These are phyloP conservation scores for Microbotryum silenes-acaulis DNA, from an alignment of 1,284 basidiomycete genomes.

Conservation along the genomic window DNA sequence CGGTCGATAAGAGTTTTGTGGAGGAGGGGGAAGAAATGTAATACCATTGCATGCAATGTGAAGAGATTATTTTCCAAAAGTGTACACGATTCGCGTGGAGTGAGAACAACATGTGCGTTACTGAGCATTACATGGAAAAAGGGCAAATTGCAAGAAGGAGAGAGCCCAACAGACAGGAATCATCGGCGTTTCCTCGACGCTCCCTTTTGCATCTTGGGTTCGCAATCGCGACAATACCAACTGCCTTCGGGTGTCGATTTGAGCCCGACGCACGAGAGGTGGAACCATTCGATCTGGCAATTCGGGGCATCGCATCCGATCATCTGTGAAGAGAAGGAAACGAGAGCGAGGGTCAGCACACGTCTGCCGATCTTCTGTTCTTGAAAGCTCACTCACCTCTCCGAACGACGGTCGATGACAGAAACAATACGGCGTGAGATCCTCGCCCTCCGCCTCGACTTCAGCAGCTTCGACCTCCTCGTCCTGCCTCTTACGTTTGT, in stretches of 20 bases:
- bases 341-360: neutral
- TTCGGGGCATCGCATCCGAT: constrained; percentile 36
- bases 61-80: neutral
- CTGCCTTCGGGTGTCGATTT: constrained; percentile 60
- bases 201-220: constrained; percentile 16
- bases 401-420: constrained; percentile 36
- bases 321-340: constrained; percentile 23
- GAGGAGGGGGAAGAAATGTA: constrained; percentile 2
- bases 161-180: no score
- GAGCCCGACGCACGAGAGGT: constrained; percentile 69
- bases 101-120: no score
- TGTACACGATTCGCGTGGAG: no score
- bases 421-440: constrained; percentile 35
- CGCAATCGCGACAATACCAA: constrained; percentile 71
- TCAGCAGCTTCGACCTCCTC: constrained; percentile 27
- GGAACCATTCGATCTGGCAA: constrained; percentile 47
- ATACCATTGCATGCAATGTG: neutral
- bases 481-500: constrained; percentile 25
- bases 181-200: neutral
- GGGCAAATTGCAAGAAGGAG: no score
- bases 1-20: constrained; percentile 56
- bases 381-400: constrained; percentile 25
- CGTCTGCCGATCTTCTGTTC: no score
- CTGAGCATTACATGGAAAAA: no score
- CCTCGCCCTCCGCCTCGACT: constrained; percentile 31